These are phyloP conservation scores for Tetraselmis chui DNA, from an alignment of 139 green algal genomes.

Conservation along the genomic window DNA sequence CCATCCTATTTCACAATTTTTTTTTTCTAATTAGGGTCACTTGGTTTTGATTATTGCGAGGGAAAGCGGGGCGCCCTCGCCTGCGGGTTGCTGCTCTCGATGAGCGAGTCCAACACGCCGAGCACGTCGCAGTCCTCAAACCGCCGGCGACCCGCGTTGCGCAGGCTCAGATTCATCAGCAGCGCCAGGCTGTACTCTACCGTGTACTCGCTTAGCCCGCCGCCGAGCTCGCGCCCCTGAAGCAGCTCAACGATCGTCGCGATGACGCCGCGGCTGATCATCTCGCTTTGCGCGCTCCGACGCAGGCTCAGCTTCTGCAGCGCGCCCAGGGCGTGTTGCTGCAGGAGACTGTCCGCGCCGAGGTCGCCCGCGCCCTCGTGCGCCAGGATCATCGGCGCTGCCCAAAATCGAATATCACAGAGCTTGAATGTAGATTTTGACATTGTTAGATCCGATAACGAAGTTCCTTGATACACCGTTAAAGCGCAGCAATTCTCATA, in stretches of 20 bases:
- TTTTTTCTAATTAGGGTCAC: no score
- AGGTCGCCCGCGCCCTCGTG: neutral
- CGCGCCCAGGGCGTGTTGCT: conserved; percentile 19
- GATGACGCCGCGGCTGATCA: conserved; percentile 23
- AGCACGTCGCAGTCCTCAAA: conserved; percentile 2
- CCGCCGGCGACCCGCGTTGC: conserved; percentile 6
- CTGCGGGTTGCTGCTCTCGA: conserved; percentile 6
- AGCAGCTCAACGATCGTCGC: conserved; percentile 20
- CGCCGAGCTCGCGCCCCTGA: conserved; percentile 11
- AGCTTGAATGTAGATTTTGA: neutral
- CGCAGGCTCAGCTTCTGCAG: conserved; percentile 35
- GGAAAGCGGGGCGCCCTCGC: no score
- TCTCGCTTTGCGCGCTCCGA: conserved; percentile 21
- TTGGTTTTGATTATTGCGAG: no score
- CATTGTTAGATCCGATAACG: neutral
- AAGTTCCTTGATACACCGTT: no score
- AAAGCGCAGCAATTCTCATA: no score
- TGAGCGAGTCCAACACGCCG: neutral
- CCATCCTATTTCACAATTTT: no score
- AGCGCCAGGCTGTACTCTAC: conserved; percentile 34
- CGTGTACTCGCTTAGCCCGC: conserved; percentile 5
- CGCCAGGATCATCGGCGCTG: conserved; percentile 5
- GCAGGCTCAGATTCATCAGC: conserved; percentile 37
- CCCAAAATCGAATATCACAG: neutral
- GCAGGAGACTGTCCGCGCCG: neutral